phyloP scores from a whole-genome alignment of 768 basidiomycete species.

The Mycena capillaripes region DNA sequence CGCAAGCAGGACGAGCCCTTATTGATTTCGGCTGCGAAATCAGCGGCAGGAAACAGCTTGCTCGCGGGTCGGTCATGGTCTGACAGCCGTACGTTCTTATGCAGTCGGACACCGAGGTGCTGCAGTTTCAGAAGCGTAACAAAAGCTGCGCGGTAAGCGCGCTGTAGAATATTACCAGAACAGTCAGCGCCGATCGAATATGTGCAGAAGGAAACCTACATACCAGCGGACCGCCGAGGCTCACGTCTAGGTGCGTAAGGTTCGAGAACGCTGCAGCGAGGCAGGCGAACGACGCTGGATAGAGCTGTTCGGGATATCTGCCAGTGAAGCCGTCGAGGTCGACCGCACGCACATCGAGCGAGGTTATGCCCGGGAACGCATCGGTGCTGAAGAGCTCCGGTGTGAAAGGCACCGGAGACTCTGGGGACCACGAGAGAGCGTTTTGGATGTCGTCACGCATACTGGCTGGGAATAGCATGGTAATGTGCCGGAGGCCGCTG shows the following conservation, averaged over 20 bases:
- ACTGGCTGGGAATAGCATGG: neutral
- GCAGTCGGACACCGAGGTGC: neutral
- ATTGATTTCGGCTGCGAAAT: neutral
- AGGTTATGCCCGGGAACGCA: neutral
- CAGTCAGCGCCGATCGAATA: neutral
- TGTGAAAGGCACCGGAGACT: neutral
- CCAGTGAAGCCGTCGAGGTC: neutral
- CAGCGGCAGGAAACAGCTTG: neutral
- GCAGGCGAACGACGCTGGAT: neutral
- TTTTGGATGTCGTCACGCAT: neutral
- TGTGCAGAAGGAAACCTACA: neutral
- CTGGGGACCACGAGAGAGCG: no score
- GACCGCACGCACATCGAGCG: neutral
- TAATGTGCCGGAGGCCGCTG: neutral
- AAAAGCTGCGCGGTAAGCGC: neutral
- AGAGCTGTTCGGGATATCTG: neutral
- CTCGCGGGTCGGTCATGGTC: neutral
- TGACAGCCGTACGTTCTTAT: neutral
- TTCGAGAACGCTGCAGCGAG: conserved; percentile 1
- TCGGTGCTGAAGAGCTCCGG: neutral
- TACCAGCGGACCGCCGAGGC: neutral
- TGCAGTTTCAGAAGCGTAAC: neutral
- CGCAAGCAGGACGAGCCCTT: neutral
- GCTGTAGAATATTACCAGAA: neutral
- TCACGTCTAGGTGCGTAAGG: conserved; percentile 5